phyloP scores from a whole-genome alignment of 306 rosid species.

The Acacia confusa region DNA sequence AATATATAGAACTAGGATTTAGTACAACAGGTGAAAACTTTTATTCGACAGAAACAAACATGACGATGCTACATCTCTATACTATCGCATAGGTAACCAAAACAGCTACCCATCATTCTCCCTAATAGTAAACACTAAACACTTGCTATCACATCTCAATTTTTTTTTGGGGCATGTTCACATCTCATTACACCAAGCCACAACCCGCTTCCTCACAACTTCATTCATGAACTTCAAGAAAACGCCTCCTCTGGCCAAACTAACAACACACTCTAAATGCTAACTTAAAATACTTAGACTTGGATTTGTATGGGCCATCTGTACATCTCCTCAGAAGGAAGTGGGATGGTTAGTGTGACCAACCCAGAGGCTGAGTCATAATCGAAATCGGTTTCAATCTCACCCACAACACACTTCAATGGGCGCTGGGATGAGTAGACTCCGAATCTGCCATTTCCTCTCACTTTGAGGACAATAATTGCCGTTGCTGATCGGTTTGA shows the following conservation, averaged over 20 bases:
- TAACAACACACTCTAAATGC: background rate
- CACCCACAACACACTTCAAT: conserved; percentile 53
- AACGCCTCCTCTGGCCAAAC: conserved; percentile 12
- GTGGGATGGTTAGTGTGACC: conserved; percentile 55
- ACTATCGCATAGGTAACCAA: background rate
- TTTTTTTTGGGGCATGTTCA: too few species aligned
- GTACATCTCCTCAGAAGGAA: conserved; percentile 60
- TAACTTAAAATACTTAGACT: conserved; percentile 48
- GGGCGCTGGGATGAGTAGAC: conserved; percentile 73
- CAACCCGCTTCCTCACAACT: background rate
- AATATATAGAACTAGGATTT: background rate
- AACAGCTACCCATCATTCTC: background rate
- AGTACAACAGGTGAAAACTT: background rate
- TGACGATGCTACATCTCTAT: background rate
- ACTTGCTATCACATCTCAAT: background rate
- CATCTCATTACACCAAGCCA: background rate
- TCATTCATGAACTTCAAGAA: background rate
- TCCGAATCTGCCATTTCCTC: conserved; percentile 84
- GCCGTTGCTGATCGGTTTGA: conserved; percentile 38
- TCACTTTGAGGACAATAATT: conserved; percentile 48
- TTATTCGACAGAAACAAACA: background rate
- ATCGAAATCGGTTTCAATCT: conserved; percentile 39
- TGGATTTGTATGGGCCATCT: conserved; percentile 72
- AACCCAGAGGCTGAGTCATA: conserved; percentile 65
- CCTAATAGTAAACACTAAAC: background rate